Base-by-base conservation (phyloP, 768 basidiomycete genomes). In the Solioccasus polychromus region DNA sequence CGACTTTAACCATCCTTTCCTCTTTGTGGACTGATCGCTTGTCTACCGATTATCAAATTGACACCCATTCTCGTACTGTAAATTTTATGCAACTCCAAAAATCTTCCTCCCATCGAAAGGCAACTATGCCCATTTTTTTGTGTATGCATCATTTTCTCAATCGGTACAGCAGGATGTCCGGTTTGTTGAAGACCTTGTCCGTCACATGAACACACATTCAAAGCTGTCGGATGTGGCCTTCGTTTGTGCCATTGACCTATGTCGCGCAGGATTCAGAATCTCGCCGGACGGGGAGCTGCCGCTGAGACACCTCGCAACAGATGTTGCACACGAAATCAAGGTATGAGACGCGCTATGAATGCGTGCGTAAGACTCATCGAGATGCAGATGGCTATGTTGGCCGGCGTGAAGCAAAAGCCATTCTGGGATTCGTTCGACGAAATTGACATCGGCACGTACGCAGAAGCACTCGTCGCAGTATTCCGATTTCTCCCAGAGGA, bases 301-400 rank as follows among this genome's bases (percentile, higher is more conserved):
- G 5, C 57, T 92, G 22, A 75, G 80, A 15, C 66, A 79, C 14
- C 68, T 91, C 24, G 86, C 86, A 0, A 66, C 70, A 24, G 91
- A 94, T 56, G 68, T 89, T 8, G 87, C 85, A 1, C 82, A 85
- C 52, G 91, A 93, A 45, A 74, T 94, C 50, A 87, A 84, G 77
- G 91, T 86, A 53, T 15, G 41, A 29, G 30, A 38, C 29, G 24
- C 24, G 12, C 25, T 41, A 40, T 71, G 69, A 5, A 11, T 32
- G 15, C 36, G 29, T 11, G 7, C 17, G 8, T n/a, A n/a, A n/a
- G n/a, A 17, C 49, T 55, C 23, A 54, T 34, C 23, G 34, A 34
- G 15, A 14, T 26, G n/a, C 40, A 67, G 60, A 44, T 53, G 38
- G 52, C 60, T 24, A 55, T 62, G 44, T 36, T 53, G 28, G 44